Percentiles rank a stretch among this genome's conserved stretches.
Conservation (phyloP, 2,329 filamentous ascomycete species). For the Emydomyces testavorans region DNA sequence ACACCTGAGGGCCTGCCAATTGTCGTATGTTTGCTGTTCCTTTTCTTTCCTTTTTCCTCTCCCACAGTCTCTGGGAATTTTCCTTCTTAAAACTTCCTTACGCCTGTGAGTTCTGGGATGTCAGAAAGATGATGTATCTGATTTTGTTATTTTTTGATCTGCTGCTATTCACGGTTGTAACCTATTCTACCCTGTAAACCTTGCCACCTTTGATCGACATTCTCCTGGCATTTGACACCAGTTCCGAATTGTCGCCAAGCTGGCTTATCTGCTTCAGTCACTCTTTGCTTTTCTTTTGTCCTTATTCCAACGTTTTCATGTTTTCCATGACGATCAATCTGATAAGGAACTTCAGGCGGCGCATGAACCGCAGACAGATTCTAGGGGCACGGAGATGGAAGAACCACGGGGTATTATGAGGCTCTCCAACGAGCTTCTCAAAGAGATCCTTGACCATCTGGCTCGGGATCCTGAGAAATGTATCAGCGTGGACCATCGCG, state of each 20-base stretch:
- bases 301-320: slow-evolving; percentile 5
- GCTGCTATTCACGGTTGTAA: background rate
- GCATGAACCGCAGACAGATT: slow-evolving; percentile 9
- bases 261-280: slow-evolving; percentile 10
- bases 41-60: slow-evolving; percentile 7
- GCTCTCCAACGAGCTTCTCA: slow-evolving; percentile 40
- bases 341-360: slow-evolving; percentile 11
- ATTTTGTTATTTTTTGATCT: background rate
- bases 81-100: background rate
- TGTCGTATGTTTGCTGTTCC: slow-evolving; percentile 7
- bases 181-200: background rate
- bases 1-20: background rate
- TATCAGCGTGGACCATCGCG: slow-evolving; percentile 41
- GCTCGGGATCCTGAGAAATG: slow-evolving; percentile 41
- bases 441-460: slow-evolving; percentile 42
- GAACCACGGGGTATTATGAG: slow-evolving; percentile 17
- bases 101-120: background rate
- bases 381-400: slow-evolving; percentile 16
- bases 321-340: slow-evolving; percentile 13
- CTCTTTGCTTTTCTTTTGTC: slow-evolving; percentile 10
- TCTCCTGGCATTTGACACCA: background rate
- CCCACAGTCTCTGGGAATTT: background rate
- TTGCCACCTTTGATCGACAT: slow-evolving; percentile 5
- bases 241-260: slow-evolving; percentile 3
- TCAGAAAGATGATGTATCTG: slow-evolving; percentile 5